Conservation (phyloP, 352 stramenopile species). For the Thalassiosira hispida region DNA sequence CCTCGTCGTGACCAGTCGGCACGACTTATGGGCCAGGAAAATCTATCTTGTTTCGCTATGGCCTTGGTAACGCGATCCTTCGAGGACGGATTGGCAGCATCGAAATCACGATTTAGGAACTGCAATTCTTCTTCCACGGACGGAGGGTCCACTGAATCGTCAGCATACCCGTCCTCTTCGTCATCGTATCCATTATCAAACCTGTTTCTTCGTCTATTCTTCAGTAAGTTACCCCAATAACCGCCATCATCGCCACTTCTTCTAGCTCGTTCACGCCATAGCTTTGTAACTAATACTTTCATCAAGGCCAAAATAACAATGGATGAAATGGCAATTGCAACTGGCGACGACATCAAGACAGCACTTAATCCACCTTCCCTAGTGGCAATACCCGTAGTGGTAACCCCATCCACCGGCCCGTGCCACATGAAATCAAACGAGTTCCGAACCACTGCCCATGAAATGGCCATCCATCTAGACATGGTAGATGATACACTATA, state of each 20-base stretch:
- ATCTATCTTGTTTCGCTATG: conserved; percentile 19
- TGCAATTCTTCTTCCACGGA: conserved; percentile 53
- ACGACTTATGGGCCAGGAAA: background rate
- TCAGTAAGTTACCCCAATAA: background rate
- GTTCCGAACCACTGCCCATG: conserved; percentile 24
- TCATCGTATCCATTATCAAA: conserved; percentile 1
- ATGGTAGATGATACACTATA: conserved; percentile 17
- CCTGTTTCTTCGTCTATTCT: background rate
- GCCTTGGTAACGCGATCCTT: conserved; percentile 30
- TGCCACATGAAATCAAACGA: conserved; percentile 44
- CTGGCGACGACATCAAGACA: conserved; percentile 14
- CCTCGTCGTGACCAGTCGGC: conserved; percentile 13
- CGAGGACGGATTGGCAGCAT: conserved; percentile 42
- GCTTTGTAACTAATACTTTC: conserved; percentile 4
- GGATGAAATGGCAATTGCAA: conserved; percentile 19
- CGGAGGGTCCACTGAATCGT: conserved; percentile 19
- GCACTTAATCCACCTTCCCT: conserved; percentile 32
- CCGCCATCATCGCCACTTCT: background rate
- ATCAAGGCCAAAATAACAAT: conserved; percentile 28
- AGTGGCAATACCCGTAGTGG: conserved; percentile 32
- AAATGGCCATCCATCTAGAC: conserved; percentile 24
- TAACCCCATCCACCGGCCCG: conserved; percentile 46
- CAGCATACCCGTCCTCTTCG: conserved; percentile 29
- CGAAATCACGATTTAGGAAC: conserved; percentile 47
- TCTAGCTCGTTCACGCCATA: background rate